A percentile compares a stretch with the other conserved stretches of the same genome.
Evolutionary conservation across 352 stramenopile genomes (phyloP).

Genomic region (Globisporangium spinosum): DNA sequence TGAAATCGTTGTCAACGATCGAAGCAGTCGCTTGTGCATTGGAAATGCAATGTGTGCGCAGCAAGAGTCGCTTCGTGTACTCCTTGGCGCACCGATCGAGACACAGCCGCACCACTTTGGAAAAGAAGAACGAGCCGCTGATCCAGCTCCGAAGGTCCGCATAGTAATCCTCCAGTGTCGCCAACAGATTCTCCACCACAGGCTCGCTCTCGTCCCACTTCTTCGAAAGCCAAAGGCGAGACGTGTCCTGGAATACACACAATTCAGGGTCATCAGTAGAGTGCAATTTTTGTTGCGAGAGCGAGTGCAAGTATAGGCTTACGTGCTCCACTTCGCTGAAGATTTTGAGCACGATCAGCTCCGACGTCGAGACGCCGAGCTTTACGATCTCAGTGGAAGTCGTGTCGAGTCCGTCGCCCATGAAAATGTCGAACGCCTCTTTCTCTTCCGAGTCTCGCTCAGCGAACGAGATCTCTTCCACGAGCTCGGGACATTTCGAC

Average conservation of each 20-base stretch:
- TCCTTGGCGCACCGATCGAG: slow-evolving; percentile 65
- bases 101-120: slow-evolving; percentile 67
- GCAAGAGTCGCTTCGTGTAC: slow-evolving; percentile 56
- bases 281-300: background rate
- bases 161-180: slow-evolving; percentile 79
- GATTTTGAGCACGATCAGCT: slow-evolving; percentile 71
- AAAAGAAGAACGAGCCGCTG: slow-evolving; percentile 81
- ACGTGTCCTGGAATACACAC: slow-evolving; percentile 43
- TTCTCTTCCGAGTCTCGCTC: slow-evolving; percentile 70
- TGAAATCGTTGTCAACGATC: slow-evolving; percentile 59
- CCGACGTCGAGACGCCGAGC: slow-evolving; percentile 59
- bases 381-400: slow-evolving; percentile 81
- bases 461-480: slow-evolving; percentile 81
- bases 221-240: slow-evolving; percentile 74
- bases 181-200: slow-evolving; percentile 71
- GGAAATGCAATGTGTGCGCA: slow-evolving; percentile 56
- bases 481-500: slow-evolving; percentile 78
- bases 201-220: slow-evolving; percentile 78
- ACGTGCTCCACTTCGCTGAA: slow-evolving; percentile 79
- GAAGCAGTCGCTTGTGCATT: slow-evolving; percentile 31
- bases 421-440: slow-evolving; percentile 68
- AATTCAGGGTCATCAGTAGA: slow-evolving; percentile 4
- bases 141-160: slow-evolving; percentile 72
- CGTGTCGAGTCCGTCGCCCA: slow-evolving; percentile 69
- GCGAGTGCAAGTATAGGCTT: slow-evolving; percentile 2